phyloP scores from a whole-genome alignment of 2,329 filamentous ascomycete species.

The Fusarium secorum region DNA sequence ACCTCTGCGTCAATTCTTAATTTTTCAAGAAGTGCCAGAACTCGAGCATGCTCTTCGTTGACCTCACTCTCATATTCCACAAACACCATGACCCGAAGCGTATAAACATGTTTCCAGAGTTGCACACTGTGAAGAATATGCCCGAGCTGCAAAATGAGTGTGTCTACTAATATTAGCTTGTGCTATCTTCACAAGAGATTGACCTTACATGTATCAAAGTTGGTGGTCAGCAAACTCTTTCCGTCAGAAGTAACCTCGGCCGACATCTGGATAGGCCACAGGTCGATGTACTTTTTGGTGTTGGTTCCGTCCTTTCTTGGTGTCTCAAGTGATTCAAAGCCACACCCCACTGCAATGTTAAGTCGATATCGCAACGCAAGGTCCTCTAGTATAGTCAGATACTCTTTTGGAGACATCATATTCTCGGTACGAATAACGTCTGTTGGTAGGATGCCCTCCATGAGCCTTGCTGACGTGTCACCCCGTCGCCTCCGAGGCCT shows the following conservation, averaged over 20 bases:
- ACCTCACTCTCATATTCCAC: slow-evolving; percentile 89
- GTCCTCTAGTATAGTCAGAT: slow-evolving; percentile 85
- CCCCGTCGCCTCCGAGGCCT: slow-evolving; percentile 55
- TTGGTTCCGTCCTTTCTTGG: slow-evolving; percentile 66
- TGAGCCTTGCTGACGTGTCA: slow-evolving; percentile 62
- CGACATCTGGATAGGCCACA: slow-evolving; percentile 95
- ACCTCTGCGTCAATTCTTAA: slow-evolving; percentile 82
- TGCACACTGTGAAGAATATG: slow-evolving; percentile 85
- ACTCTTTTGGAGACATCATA: slow-evolving; percentile 74
- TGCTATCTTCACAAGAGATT: neutral
- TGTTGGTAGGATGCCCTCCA: slow-evolving; percentile 70
- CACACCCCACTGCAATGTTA: slow-evolving; percentile 85
- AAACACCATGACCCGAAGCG: slow-evolving; percentile 81
- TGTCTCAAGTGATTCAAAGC: slow-evolving; percentile 78
- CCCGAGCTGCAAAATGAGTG: slow-evolving; percentile 84
- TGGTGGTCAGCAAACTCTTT: slow-evolving; percentile 78
- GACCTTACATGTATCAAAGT: slow-evolving; percentile 84
- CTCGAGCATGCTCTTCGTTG: slow-evolving; percentile 76
- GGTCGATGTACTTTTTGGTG: slow-evolving; percentile 80
- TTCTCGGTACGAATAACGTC: slow-evolving; percentile 73
- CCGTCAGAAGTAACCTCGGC: slow-evolving; percentile 76
- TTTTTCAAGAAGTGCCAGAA: slow-evolving; percentile 79
- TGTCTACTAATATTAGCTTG: slow-evolving; percentile 54
- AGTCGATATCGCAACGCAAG: slow-evolving; percentile 78
- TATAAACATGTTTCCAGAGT: slow-evolving; percentile 78